Base-by-base conservation (phyloP, 306 rosid species). In the Dicorynia guianensis region DNA sequence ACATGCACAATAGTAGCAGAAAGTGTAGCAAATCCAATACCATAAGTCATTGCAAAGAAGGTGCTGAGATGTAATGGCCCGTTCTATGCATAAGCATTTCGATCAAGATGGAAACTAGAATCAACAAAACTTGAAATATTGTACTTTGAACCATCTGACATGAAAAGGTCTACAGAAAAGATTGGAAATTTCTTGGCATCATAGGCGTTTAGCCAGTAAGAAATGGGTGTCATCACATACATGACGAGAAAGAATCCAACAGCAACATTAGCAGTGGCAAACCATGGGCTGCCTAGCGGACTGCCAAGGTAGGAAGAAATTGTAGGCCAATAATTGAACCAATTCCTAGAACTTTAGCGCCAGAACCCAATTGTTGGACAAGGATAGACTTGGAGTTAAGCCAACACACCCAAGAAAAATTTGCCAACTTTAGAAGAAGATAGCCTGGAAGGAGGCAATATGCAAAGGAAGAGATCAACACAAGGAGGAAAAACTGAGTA, bases 261-360 rank as follows among this genome's bases (percentile, higher is more conserved):
- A 5, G 82, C 86, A 38, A 82, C 1, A 73, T 86, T 89, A 54
- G 83, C 86, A 4, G 86, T 84, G 49, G 90, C 87, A 19, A 86
- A 89, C 89, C 87, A 84, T 5, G 90, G 90, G 59, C 87, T 86
- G 7, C 87, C 90, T 0, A 89, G 58, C n/a, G 90, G 93, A 63
- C 86, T 86, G 4, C 86, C 83, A 18, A 86, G 85, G 79, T 84
- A 89, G 0, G 90, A 36, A 8, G 89, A 67, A 69, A 89, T 80
- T 8, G 89, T 78, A 1, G 86, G 6, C 93, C 90, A 89, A 48
- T 89, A 12, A 89, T 80, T 19, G 89, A 78, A 7, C 87, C 87
- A 18, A 89, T 53, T 33, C 89, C 93, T 11, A 89, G 89, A 39
- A 90, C 93, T 0, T 58, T 12, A 20, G 71, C 18, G 65, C 93